phyloP scores from a whole-genome alignment of 1,139 yeast genomes.

The Pneumocystis oryctolagi region DNA sequence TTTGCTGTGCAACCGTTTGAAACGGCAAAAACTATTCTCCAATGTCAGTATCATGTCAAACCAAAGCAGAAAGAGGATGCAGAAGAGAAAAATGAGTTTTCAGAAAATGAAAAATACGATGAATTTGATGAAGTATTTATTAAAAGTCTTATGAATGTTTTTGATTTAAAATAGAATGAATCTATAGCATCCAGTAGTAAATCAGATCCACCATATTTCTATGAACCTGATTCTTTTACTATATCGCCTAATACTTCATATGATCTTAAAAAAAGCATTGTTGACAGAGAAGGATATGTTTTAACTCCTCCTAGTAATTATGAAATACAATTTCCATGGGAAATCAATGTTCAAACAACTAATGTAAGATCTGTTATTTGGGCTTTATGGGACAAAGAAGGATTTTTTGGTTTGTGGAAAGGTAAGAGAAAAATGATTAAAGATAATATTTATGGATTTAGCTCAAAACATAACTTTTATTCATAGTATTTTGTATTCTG shows the following conservation, averaged over 20 bases:
- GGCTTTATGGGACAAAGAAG: slow-evolving; percentile 58
- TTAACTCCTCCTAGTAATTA: slow-evolving; percentile 11
- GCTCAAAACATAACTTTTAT: slow-evolving; percentile 78
- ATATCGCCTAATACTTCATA: background rate
- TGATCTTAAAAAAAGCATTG: slow-evolving; percentile 1
- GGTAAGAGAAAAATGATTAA: background rate
- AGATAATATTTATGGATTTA: background rate
- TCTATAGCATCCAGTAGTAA: background rate
- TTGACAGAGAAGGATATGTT: slow-evolving; percentile 10
- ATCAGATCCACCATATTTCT: background rate
- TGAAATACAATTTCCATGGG: slow-evolving; percentile 9
- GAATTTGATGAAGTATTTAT: background rate
- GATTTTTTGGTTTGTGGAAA: slow-evolving; percentile 70
- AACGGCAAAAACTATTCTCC: slow-evolving; percentile 60
- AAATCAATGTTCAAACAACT: slow-evolving; percentile 4
- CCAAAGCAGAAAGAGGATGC: slow-evolving; percentile 10
- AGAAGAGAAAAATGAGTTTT: slow-evolving; percentile 18
- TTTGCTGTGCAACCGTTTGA: slow-evolving; percentile 74
- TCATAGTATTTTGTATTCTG: slow-evolving; percentile 56
- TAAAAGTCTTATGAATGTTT: background rate
- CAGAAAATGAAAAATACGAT: slow-evolving; percentile 38
- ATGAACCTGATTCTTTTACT: background rate
- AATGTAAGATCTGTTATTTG: slow-evolving; percentile 44
- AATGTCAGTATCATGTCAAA: slow-evolving; percentile 30
- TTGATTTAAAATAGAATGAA: background rate